A percentile compares a stretch with the other conserved stretches of the same genome.
phyloP scores from a whole-genome alignment of 495 filamentous ascomycete genomes.

The Astrothelium macrocarpum region DNA sequence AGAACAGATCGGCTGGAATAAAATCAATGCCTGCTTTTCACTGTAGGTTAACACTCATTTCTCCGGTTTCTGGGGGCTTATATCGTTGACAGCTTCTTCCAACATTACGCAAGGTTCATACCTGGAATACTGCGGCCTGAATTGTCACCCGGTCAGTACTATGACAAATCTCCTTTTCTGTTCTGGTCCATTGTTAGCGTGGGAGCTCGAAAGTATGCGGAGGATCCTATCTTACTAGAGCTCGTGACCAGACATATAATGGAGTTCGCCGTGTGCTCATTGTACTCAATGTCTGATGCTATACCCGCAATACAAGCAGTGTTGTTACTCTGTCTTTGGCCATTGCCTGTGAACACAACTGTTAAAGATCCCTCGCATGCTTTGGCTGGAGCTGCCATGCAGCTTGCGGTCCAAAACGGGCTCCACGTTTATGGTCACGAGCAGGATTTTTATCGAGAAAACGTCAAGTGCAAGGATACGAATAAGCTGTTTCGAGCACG shows the following conservation, averaged over 20 bases:
- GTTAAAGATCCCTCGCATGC: neutral
- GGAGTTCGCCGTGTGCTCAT: neutral
- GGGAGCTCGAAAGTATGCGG: neutral
- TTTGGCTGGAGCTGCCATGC: conserved; percentile 2
- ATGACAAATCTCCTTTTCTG: conserved; percentile 1
- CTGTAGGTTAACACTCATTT: neutral
- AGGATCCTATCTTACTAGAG: neutral
- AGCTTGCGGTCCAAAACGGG: conserved; percentile 3
- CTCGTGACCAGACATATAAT: neutral
- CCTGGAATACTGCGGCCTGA: neutral
- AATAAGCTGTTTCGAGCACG: neutral
- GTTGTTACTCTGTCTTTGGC: neutral
- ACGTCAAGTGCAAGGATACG: neutral
- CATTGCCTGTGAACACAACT: neutral
- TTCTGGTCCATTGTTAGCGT: neutral
- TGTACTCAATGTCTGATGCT: conserved; percentile 3
- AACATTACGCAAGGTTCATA: neutral
- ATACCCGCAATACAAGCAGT: neutral
- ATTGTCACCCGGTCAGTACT: neutral
- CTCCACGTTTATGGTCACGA: neutral
- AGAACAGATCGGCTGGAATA: neutral
- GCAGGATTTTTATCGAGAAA: neutral
- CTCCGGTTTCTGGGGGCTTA: neutral
- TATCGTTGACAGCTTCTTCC: neutral
- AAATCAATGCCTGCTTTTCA: neutral